Evolutionary conservation across 768 basidiomycete species (phyloP), one percentile per base, ranked within the genome.

Genomic region (Kondoa malvinella): DNA sequence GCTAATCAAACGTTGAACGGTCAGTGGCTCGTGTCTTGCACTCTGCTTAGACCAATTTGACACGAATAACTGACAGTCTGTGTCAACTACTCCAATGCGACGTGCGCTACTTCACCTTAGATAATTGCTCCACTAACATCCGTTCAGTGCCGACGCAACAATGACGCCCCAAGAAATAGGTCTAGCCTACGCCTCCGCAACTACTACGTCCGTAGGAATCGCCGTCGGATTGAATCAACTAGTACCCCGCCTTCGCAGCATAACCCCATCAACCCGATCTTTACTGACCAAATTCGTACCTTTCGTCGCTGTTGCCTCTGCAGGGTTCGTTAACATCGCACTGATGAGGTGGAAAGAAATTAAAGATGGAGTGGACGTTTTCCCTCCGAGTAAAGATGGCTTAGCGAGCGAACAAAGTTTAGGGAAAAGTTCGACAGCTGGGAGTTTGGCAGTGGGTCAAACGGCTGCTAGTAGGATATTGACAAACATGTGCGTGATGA

Each of bases 1-100:
- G 75, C 76, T 2, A 80, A 80, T 70, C 79, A 80, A 72, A 74
- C 74, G 1, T 67, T 80, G 17, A 79, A 79, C 71, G 78, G 77
- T 60, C 75, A 74, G 67, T 30, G 66, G 8, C 71, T 72, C n/a
- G 14, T n/a, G n/a, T n/a, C n/a, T n/a, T n/a, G n/a, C n/a, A n/a
- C n/a, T n/a, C n/a, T n/a, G n/a, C n/a, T n/a, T n/a, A n/a, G n/a
- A n/a, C n/a, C n/a, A n/a, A n/a, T n/a, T n/a, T n/a, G n/a, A n/a
- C 15, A 2, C 0, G 16, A 59, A 25, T 17, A 3, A 16, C 32
- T 0, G 3, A 3, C 65, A 71, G 71, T 73, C 21, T 60, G 56
- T 65, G 77, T 77, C 61, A 79, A 77, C 69, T 78, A 76, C 70
- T 75, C 76, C 59, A 80, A 80, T 70, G 78, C 78, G 32, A 79